A percentile compares a stretch with the other conserved stretches of the same genome.
phyloP scores from a whole-genome alignment of 352 stramenopile species.

The Pythium periplocum region DNA sequence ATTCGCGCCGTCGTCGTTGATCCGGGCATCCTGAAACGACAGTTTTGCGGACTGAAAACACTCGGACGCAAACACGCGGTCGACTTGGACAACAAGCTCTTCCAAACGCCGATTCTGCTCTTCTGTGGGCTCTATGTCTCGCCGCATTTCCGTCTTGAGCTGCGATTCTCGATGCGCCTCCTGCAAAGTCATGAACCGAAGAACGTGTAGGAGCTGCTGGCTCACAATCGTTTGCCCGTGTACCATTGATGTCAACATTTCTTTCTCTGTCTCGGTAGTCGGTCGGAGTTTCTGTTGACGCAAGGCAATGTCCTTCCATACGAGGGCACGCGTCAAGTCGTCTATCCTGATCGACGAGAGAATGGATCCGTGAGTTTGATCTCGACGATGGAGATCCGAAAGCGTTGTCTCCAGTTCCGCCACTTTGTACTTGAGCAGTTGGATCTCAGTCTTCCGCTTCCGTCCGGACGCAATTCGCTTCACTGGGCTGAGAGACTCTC shows the following conservation, averaged over 20 bases:
- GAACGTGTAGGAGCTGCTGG: not conserved
- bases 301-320: not conserved
- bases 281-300: not conserved
- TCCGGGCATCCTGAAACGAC: not conserved
- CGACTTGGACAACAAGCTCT: not conserved
- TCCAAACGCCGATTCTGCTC: not conserved
- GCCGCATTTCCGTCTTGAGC: not conserved
- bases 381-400: no score
- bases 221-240: not conserved
- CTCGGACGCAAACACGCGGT: not conserved
- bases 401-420: no score
- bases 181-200: not conserved
- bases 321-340: not conserved
- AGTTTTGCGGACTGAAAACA: not conserved
- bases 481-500: no score
- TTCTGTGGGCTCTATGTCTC: not conserved
- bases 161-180: not conserved
- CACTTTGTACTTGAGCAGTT: no score
- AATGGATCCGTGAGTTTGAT: no score
- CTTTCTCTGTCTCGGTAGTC: not conserved
- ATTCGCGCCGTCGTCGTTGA: not conserved
- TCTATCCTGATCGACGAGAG: not conserved
- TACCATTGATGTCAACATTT: not conserved
- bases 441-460: no score
- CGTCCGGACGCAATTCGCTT: no score